Evolutionary conservation across 345 rosid species (phyloP), one percentile per base, ranked within the genome.

Genomic region (Salix koriyanagi): DNA sequence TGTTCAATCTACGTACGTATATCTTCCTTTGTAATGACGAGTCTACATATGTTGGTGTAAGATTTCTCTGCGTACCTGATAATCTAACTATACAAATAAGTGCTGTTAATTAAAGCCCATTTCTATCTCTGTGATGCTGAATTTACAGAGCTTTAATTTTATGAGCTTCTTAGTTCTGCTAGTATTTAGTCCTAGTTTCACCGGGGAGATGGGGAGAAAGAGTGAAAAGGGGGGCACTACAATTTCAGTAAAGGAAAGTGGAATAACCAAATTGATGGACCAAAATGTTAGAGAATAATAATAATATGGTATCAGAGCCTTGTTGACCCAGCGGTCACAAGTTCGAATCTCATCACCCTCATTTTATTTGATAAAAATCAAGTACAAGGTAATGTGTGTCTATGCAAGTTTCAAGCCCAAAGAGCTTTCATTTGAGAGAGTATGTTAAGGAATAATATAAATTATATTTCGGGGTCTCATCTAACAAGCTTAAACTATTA

Each of bases 81-180:
- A 46, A 60, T 84, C 65, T 16, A 77, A 74, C 58, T 62, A 37
- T 39, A 61, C 48, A 83, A 41, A 41, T 58, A 28, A 18, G 39
- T 52, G 74, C 30, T 67, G 32, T 36, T 25, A 28, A 39, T 36
- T 25, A 28, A 39, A 70, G 46, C 15, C 68, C 41, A 73, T 70
- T 73, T 67, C 69, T 41, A 5, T 69, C 9, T 42, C 25, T 21
- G 52, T 50, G 69, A 14, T 50, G 46, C 21, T 73, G n/a, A 34
- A 28, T 70, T 58, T 30, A 72, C 25, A 36, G 34, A 64, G 36
- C 9, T 34, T 34, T n/a, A 48, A 36, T 37, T 28, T 41, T 48
- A 52, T 5, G 18, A 4, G 30, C 2, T 44, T 67, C 72, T 67
- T 13, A 58, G 34, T 37, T 25, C 5, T n/a, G 2, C 15, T 21